These are phyloP conservation scores for Paraconiothyrium sp. DNA, from an alignment of 2,329 filamentous ascomycete genomes.

Conservation along the genomic window DNA sequence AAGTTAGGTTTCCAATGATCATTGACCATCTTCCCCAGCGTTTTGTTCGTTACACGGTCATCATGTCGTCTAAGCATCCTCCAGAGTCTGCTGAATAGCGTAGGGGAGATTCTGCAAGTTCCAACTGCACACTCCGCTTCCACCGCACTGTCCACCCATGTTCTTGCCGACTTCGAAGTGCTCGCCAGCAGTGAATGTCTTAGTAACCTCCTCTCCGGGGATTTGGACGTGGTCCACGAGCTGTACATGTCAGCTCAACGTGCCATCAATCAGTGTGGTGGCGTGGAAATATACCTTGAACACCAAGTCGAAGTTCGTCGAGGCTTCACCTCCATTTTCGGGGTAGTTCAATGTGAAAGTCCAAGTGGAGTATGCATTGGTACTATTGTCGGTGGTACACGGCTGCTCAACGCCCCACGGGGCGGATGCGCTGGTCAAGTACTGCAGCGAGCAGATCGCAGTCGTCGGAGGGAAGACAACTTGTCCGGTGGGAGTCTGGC, in stretches of 20 bases:
- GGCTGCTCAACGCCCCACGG: conserved; percentile 12
- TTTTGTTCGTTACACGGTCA: neutral
- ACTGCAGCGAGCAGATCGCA: conserved; percentile 13
- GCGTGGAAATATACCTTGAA: conserved; percentile 17
- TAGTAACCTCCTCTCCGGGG: neutral
- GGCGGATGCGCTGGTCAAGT: neutral
- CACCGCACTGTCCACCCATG: conserved; percentile 23
- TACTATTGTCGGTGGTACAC: conserved; percentile 13
- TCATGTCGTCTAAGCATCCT: neutral
- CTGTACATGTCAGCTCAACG: neutral
- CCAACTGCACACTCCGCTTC: conserved; percentile 14
- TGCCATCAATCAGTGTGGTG: neutral
- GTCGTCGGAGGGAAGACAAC: conserved; percentile 12
- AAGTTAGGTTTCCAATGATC: neutral
- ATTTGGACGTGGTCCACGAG: conserved; percentile 3
- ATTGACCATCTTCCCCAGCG: neutral
- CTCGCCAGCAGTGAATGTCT: conserved; percentile 15
- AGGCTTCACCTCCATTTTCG: neutral
- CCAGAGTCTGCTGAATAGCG: neutral
- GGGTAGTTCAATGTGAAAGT: conserved; percentile 5
- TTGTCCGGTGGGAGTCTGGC: conserved; percentile 2
- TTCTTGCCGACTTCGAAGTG: conserved; percentile 21
- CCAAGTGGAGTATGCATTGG: conserved; percentile 15
- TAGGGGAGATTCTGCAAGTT: neutral
- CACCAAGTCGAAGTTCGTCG: conserved; percentile 18